Evolutionary conservation across 2,329 filamentous ascomycete genomes (phyloP).

Genomic region (Chaetomium olivaceum): DNA sequence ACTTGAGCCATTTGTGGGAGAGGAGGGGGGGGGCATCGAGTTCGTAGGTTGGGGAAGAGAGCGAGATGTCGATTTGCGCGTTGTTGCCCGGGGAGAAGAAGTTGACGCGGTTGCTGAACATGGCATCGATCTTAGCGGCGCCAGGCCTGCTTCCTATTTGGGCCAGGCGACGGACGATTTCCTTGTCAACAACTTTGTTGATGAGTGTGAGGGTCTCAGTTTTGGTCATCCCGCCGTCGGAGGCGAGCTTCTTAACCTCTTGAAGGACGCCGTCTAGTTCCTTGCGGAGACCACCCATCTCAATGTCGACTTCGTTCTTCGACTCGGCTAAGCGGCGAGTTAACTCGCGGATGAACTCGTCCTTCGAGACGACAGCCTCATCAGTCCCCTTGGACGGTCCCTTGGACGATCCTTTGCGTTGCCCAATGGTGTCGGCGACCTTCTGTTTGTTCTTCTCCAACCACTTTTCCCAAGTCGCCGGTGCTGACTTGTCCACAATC

Average conservation of each 20-base stretch:
- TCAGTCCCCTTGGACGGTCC: conserved; percentile 2
- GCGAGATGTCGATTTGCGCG: conserved; percentile 59
- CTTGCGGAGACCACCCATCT: conserved; percentile 42
- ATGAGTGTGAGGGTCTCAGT: conserved; percentile 46
- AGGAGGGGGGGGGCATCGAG: conserved; percentile 33
- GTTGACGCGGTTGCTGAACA: conserved; percentile 64
- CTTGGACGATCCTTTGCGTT: conserved; percentile 1
- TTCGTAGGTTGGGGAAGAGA: conserved; percentile 62
- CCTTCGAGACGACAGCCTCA: conserved; percentile 45
- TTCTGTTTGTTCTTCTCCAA: conserved; percentile 51
- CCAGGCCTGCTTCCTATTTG: conserved; percentile 50
- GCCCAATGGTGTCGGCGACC: conserved; percentile 36
- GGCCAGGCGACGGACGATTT: conserved; percentile 48
- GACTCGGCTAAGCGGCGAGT: conserved; percentile 43
- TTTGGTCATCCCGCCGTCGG: conserved; percentile 40
- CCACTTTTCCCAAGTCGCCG: conserved; percentile 53
- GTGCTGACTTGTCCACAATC: conserved; percentile 16
- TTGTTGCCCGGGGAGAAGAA: conserved; percentile 69
- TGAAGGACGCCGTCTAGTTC: conserved; percentile 33
- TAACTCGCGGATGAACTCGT: conserved; percentile 51
- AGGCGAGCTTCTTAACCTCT: conserved; percentile 32
- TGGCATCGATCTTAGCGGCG: conserved; percentile 43
- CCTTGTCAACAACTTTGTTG: conserved; percentile 45
- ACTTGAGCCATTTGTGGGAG: conserved; percentile 34
- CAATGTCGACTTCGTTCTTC: conserved; percentile 43